Conservation (phyloP, 1,284 basidiomycete genomes). For the Cryptococcus depauperatus region DNA sequence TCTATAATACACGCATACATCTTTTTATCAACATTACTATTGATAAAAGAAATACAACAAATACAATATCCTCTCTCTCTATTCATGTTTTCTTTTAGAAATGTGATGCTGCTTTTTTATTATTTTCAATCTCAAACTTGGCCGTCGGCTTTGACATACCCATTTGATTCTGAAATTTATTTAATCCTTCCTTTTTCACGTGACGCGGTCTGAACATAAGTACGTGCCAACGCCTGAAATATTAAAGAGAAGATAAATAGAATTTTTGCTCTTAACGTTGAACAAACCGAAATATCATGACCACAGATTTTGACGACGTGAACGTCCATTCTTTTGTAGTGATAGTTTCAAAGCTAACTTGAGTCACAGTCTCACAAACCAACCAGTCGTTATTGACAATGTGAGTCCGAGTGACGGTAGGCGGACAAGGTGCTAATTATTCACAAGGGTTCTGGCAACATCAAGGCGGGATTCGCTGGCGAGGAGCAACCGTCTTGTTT, state of each 20-base stretch:
- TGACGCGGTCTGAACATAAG: slow-evolving; percentile 6
- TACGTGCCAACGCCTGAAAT: not conserved
- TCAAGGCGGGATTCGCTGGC: slow-evolving; percentile 95
- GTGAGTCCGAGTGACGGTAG: slow-evolving; percentile 45
- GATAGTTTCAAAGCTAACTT: not conserved
- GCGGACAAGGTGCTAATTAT: not conserved
- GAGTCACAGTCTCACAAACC: slow-evolving; percentile 40
- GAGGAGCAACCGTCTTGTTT: slow-evolving; percentile 97
- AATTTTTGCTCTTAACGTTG: too few relatives aligned
- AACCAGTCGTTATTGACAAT: slow-evolving; percentile 82
- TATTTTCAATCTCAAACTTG: too few relatives aligned
- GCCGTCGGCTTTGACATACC: too few relatives aligned
- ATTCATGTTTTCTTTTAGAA: too few relatives aligned
- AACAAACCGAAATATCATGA: too few relatives aligned
- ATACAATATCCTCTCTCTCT: too few relatives aligned
- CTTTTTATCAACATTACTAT: too few relatives aligned
- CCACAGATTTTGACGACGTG: slow-evolving; percentile 43
- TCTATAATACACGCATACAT: too few relatives aligned
- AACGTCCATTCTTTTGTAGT: slow-evolving; percentile 12
- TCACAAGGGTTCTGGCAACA: slow-evolving; percentile 81
- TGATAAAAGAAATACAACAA: too few relatives aligned
- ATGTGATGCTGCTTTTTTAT: too few relatives aligned
- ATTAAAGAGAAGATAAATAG: too few relatives aligned
- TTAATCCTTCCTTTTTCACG: slow-evolving; percentile 2
- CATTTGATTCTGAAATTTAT: not conserved